These are phyloP conservation scores for Ophioceras dolichostomum DNA, from an alignment of 2,329 filamentous ascomycete genomes.

Conservation along the genomic window DNA sequence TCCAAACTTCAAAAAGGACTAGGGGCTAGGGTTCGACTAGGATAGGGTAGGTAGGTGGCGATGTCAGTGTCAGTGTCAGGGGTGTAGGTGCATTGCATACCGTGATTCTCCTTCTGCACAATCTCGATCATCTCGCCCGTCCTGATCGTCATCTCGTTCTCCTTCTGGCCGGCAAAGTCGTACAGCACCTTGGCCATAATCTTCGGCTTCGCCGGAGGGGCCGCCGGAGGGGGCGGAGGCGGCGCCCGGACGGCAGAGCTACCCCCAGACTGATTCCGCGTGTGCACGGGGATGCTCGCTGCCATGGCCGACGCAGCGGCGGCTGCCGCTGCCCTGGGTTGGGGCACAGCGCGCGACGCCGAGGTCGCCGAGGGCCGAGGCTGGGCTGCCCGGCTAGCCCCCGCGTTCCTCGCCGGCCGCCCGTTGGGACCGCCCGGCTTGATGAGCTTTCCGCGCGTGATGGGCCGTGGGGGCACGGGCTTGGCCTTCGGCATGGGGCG, in stretches of 20 bases:
- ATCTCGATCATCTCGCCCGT: slow-evolving; percentile 78
- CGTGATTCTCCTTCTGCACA: slow-evolving; percentile 89
- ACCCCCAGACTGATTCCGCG: slow-evolving; percentile 40
- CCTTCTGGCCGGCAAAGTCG: slow-evolving; percentile 74
- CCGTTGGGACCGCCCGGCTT: slow-evolving; percentile 80
- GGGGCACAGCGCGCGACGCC: slow-evolving; percentile 11
- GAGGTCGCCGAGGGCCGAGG: slow-evolving; percentile 19
- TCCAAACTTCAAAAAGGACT: background rate
- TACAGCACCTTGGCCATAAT: slow-evolving; percentile 84
- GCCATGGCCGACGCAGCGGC: slow-evolving; percentile 11
- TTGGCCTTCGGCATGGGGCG: slow-evolving; percentile 79
- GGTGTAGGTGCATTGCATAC: no score
- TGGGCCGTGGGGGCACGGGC: slow-evolving; percentile 75
- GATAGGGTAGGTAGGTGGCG: no score
- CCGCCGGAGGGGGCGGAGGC: slow-evolving; percentile 55
- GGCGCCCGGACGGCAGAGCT: slow-evolving; percentile 44
- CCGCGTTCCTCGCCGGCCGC: slow-evolving; percentile 58
- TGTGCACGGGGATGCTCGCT: slow-evolving; percentile 33
- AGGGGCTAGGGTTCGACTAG: background rate
- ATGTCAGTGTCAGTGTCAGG: slow-evolving; percentile 18
- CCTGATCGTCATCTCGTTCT: slow-evolving; percentile 72
- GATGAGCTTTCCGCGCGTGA: slow-evolving; percentile 87
- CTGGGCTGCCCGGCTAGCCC: slow-evolving; percentile 32
- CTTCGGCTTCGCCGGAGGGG: slow-evolving; percentile 52
- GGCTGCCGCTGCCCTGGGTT: slow-evolving; percentile 11